Evolutionary conservation across 2,329 filamentous ascomycete species (phyloP).

Genomic region (Fusarium nelsonii): DNA sequence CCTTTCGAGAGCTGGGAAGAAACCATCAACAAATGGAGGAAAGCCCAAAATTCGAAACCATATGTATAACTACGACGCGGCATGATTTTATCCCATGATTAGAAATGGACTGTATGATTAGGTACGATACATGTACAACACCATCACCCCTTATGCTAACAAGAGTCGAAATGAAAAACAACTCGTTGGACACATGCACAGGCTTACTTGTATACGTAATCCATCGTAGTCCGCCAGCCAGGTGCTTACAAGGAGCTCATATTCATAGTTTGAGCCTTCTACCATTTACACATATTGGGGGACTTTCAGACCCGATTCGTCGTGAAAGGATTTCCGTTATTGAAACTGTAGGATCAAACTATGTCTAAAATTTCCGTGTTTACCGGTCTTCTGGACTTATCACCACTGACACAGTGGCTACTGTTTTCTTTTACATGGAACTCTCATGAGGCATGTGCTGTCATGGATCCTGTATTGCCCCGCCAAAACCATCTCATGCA

Average conservation of each 20-base stretch:
- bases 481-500: constrained; percentile 43
- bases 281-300: background rate
- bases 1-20: constrained; percentile 71
- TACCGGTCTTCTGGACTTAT: background rate
- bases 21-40: constrained; percentile 73
- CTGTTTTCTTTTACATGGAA: background rate
- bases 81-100: constrained; percentile 9
- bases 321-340: background rate
- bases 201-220: background rate
- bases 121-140: constrained; percentile 15
- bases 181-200: no score
- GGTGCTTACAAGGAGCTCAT: background rate
- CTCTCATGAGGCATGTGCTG: constrained; percentile 18
- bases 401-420: background rate
- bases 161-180: background rate
- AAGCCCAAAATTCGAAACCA: constrained; percentile 41
- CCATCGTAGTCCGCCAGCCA: background rate
- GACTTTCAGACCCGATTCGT: background rate
- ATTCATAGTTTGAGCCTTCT: background rate
- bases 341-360: background rate
- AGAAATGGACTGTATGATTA: constrained; percentile 28
- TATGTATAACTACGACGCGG: constrained; percentile 7
- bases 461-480: constrained; percentile 38
- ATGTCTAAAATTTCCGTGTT: background rate
- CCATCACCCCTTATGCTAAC: constrained; percentile 1